phyloP scores from a whole-genome alignment of 2,329 filamentous ascomycete species.

The Colletotrichum sp. region DNA sequence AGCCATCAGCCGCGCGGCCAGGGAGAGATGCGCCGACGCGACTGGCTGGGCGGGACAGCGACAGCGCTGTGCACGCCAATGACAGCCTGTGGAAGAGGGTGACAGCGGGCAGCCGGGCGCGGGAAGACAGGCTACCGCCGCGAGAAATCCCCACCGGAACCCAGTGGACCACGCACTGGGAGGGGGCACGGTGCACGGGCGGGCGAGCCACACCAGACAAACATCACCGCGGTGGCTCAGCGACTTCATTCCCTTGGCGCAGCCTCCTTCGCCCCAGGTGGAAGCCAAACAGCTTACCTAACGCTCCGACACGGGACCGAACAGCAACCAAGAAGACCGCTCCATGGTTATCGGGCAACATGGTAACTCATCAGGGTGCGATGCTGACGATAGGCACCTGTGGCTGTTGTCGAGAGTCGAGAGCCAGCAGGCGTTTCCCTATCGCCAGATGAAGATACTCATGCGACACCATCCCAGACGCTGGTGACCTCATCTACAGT shows the following conservation, averaged over 20 bases:
- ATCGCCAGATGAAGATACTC: background rate
- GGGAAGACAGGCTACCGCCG: background rate
- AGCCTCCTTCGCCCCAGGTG: background rate
- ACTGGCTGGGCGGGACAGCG: constrained; percentile 8
- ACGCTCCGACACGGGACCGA: constrained; percentile 11
- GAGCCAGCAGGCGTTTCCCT: background rate
- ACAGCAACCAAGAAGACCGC: background rate
- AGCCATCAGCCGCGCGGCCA: constrained; percentile 15
- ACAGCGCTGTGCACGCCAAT: background rate
- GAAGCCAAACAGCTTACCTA: background rate
- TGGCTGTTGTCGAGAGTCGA: background rate
- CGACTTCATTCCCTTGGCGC: background rate
- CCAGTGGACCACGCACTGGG: background rate
- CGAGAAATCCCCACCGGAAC: background rate
- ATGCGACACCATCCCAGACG: background rate
- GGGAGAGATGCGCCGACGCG: constrained; percentile 15
- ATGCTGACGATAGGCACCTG: background rate
- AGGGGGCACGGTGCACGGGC: background rate
- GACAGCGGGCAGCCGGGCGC: background rate
- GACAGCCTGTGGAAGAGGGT: background rate
- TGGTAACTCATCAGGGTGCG: background rate
- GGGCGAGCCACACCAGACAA: constrained; percentile 9
- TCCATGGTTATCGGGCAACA: background rate
- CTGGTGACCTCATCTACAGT: background rate
- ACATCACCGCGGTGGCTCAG: constrained; percentile 11